Percentiles rank a stretch among this genome's conserved stretches.
These are phyloP conservation scores for Lepraria neglecta DNA, from an alignment of 495 filamentous ascomycete genomes.

Conservation along the genomic window DNA sequence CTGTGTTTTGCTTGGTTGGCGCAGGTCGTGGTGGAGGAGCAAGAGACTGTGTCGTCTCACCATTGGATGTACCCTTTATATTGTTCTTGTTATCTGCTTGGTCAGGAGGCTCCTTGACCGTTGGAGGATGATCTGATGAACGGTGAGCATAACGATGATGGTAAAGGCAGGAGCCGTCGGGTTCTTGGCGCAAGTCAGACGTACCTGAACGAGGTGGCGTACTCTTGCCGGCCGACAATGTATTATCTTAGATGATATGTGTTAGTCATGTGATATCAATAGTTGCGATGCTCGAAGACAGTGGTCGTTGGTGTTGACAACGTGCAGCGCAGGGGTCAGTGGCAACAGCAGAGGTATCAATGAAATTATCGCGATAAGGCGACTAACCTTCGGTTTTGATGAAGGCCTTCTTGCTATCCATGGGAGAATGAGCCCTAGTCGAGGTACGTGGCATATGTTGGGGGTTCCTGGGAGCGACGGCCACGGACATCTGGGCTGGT, in stretches of 20 bases:
- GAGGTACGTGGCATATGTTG: slow-evolving; percentile 18
- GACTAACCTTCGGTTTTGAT: slow-evolving; percentile 44
- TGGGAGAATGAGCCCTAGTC: slow-evolving; percentile 32
- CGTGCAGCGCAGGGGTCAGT: slow-evolving; percentile 14
- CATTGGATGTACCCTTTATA: slow-evolving; percentile 27
- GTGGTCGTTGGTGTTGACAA: slow-evolving; percentile 3
- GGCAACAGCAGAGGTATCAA: slow-evolving; percentile 30
- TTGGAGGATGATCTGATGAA: slow-evolving; percentile 39
- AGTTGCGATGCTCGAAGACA: slow-evolving; percentile 11
- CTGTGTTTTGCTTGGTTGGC: slow-evolving; percentile 43
- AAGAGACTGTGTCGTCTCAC: slow-evolving; percentile 54
- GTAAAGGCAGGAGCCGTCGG: not conserved
- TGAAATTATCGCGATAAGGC: slow-evolving; percentile 22
- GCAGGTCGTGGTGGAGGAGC: slow-evolving; percentile 72
- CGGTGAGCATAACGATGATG: slow-evolving; percentile 14
- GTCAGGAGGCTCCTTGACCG: slow-evolving; percentile 41
- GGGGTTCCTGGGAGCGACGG: slow-evolving; percentile 21
- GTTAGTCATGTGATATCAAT: slow-evolving; percentile 21
- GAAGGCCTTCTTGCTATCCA: slow-evolving; percentile 48
- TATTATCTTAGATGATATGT: slow-evolving; percentile 18
- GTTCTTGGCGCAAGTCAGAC: slow-evolving; percentile 10
- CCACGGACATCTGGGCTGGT: slow-evolving; percentile 22
- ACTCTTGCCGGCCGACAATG: slow-evolving; percentile 21
- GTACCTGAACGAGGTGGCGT: slow-evolving; percentile 31
- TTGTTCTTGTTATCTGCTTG: slow-evolving; percentile 39